Base-by-base conservation (phyloP, 805 yeast species). In the Pachysolen tannophilus region DNA sequence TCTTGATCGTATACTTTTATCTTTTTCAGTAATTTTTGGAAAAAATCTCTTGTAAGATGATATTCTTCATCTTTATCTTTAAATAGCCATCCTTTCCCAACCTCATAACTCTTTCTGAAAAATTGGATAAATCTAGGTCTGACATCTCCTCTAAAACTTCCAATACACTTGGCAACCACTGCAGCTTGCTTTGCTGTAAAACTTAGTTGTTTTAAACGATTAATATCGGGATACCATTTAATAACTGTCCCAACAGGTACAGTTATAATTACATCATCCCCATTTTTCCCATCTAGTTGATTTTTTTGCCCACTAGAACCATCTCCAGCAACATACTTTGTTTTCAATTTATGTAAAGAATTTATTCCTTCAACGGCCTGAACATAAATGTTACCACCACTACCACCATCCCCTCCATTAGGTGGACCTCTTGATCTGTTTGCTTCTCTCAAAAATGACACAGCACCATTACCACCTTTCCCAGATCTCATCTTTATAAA, bases 341-440 rank as follows among this genome's bases (percentile, higher is more conserved):
- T 70, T 41, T 71, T 71, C 20, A 90, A 48, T 40, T 76, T 75
- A 46, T 85, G 86, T 39, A 92, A 56, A 4, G 92, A 79, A 25
- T 77, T 72, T 28, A 83, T 47, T 16, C 82, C 83, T 33, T 74
- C 74, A 2, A 79, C 77, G 3, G 94, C 95, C 51, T 80, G 84
- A 2, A 92, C 74, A 52, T 81, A 90, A 3, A 92, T 70, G 35
- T 79, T 69, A 3, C 98, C 98, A 16, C 98, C 98, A 41, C 67
- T 62, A 4, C 97, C 98, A 20, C 98, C 98, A 59, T 92, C 97
- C 8, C 98, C 98, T n/a, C 98, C 98, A 56, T 88, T 94, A 0
- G 98, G 95, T 0, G 98, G 97, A 0, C 98, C 98, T 14, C 70
- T 68, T 0, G 95, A 68, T 28, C 84, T 60, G 27, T 87, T 84